Evolutionary conservation across 2,329 filamentous ascomycete species (phyloP).

Genomic region (Allantophomopsis lycopodina): DNA sequence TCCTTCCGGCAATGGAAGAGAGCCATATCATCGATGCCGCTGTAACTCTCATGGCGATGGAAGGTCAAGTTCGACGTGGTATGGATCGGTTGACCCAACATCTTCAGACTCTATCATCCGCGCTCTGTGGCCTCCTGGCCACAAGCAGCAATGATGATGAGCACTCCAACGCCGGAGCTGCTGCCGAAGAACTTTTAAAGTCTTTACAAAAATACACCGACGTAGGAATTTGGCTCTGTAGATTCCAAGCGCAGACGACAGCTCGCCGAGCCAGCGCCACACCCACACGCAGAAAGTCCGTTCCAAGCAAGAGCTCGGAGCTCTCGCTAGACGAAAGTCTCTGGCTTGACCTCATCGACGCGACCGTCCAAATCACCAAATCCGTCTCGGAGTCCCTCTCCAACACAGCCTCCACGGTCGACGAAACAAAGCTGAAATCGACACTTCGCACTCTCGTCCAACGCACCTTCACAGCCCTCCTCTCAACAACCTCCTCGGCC

Average conservation of each 20-base stretch:
- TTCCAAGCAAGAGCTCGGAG: conserved; percentile 18
- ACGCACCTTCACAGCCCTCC: conserved; percentile 75
- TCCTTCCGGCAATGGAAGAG: conserved; percentile 80
- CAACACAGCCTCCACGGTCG: conserved; percentile 26
- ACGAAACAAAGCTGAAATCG: conserved; percentile 46
- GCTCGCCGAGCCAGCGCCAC: conserved; percentile 20
- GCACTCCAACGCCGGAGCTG: conserved; percentile 30
- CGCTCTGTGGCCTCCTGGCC: conserved; percentile 60
- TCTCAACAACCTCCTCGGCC: conserved; percentile 54
- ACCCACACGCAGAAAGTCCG: conserved; percentile 34
- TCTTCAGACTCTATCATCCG: conserved; percentile 64
- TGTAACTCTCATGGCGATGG: conserved; percentile 77
- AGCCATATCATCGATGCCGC: conserved; percentile 87
- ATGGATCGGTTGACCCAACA: conserved; percentile 80
- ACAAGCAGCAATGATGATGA: conserved; percentile 41
- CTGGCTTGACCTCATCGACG: conserved; percentile 48
- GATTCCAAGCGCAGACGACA: conserved; percentile 60
- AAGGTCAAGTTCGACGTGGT: conserved; percentile 70
- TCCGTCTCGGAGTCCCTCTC: conserved; percentile 31
- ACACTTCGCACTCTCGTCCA: conserved; percentile 68
- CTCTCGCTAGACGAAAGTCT: conserved; percentile 39
- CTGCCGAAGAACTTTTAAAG: conserved; percentile 60
- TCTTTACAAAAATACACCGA: conserved; percentile 80
- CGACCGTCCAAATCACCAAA: conserved; percentile 48
- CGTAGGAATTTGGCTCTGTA: conserved; percentile 92